Percentiles rank a stretch among this genome's conserved stretches.
Conservation (phyloP, 1,284 basidiomycete species). For the Cerioporus squamosus region DNA sequence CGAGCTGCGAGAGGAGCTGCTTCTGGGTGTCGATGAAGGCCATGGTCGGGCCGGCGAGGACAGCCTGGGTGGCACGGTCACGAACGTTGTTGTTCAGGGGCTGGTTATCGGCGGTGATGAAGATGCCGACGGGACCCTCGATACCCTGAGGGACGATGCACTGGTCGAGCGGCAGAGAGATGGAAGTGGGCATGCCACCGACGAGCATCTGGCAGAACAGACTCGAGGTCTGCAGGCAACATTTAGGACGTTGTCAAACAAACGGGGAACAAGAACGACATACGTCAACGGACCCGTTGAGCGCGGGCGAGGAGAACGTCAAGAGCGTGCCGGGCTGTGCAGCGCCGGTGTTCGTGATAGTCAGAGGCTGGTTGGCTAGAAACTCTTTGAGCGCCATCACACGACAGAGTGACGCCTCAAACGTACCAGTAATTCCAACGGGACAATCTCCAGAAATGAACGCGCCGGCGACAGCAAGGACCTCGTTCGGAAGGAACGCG, state of each 20-base stretch:
- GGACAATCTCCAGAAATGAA: constrained; percentile 75
- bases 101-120: constrained; percentile 65
- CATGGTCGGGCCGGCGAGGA: constrained; percentile 76
- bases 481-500: constrained; percentile 66
- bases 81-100: constrained; percentile 68
- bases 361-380: constrained; percentile 63
- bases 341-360: constrained; percentile 64
- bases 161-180: constrained; percentile 59
- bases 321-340: constrained; percentile 62
- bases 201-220: constrained; percentile 80
- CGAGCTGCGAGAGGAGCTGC: constrained; percentile 54
- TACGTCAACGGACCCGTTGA: constrained; percentile 56
- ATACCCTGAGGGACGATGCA: constrained; percentile 68
- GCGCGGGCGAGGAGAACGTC: constrained; percentile 60
- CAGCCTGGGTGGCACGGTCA: constrained; percentile 58
- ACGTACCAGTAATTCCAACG: constrained; percentile 59
- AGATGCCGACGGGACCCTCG: constrained; percentile 76
- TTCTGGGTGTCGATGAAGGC: constrained; percentile 66
- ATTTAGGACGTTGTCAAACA: not conserved
- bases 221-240: constrained; percentile 38
- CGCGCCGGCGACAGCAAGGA: constrained; percentile 72
- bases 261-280: not conserved
- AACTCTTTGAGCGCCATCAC: not conserved
- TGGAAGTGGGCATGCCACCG: constrained; percentile 60
- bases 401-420: not conserved